phyloP scores from a whole-genome alignment of 495 filamentous ascomycete genomes.

The Podospora conica region DNA sequence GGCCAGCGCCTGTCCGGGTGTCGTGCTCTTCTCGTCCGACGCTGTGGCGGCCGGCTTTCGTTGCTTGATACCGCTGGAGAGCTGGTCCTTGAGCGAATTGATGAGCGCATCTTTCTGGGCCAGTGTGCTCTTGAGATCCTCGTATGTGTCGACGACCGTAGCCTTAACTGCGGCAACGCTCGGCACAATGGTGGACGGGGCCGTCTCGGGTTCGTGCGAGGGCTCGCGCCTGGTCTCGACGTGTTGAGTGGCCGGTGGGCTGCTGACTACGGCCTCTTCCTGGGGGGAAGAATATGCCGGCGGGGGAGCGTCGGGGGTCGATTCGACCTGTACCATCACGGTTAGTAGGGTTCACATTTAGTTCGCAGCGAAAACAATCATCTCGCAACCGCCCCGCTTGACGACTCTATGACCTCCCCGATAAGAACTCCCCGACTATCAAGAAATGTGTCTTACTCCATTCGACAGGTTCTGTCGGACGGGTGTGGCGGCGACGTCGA shows the following conservation, averaged over 20 bases:
- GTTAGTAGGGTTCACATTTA: neutral
- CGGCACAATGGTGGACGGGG: constrained; percentile 30
- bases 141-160: constrained; percentile 37
- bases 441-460: constrained; percentile 20
- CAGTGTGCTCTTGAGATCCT: constrained; percentile 66
- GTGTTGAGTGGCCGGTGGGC: neutral
- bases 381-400: too few species aligned
- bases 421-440: too few species aligned
- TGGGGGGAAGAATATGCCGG: constrained; percentile 27
- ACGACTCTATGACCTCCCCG: neutral
- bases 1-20: constrained; percentile 41
- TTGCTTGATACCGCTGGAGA: constrained; percentile 58
- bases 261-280: constrained; percentile 14
- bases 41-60: constrained; percentile 53
- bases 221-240: constrained; percentile 17
- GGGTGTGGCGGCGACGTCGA: constrained; percentile 21
- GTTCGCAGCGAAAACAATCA: neutral
- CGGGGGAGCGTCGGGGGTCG: constrained; percentile 25
- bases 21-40: constrained; percentile 36
- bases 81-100: constrained; percentile 59
- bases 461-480: constrained; percentile 22
- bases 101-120: constrained; percentile 71
- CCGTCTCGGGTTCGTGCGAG: constrained; percentile 37
- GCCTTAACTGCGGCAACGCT: constrained; percentile 39
- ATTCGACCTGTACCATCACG: constrained; percentile 19